Evolutionary conservation across 345 rosid genomes (phyloP), one percentile per base, ranked within the genome.

Genomic region (Bretschneidera sinensis): DNA sequence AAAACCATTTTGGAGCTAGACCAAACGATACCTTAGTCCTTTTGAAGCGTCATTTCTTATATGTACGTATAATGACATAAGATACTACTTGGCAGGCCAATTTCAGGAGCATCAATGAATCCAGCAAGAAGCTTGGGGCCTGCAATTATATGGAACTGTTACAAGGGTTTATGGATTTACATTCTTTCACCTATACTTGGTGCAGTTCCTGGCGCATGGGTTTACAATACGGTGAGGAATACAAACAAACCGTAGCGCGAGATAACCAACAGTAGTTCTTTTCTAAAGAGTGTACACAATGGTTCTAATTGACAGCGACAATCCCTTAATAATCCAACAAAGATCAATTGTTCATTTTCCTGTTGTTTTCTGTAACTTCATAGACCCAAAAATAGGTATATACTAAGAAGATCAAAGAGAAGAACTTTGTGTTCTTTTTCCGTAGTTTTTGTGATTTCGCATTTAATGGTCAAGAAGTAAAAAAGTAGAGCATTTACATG

Each of bases 51-150:
- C n/a, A n/a, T n/a, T n/a, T n/a, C n/a, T n/a, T n/a, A n/a, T n/a
- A n/a, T n/a, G 0, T 24, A 15, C 25, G 52, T 45, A 5, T 48
- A 14, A 39, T 11, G 45, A 39, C 2, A 5, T 39, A 13, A 5
- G 1, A 39, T 39, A 5, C 45, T 5, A 39, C 45, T 22, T 39
- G 0, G 22, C 74, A 88, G 92, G 72, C 83, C 96, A 48, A 74
- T 88, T 5, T 76, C 96, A 17, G 96, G 96, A 60, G 96, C 96
- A 28, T 88, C 96, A 6, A 88, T 88, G 96, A 88, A 88, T 57
- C 96, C 96, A 21, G 92, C 88, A 66, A 75, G 98, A 64, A 87
- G 87, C 70, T 72, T 89, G 73, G 98, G 98, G 45, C 97, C 97
- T 0, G 98, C 97, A 52, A 70, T 92, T 4, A 90, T 81, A 1